Percentiles rank a stretch among this genome's conserved stretches.
phyloP scores from a whole-genome alignment of 108 stramenopile genomes.

The Cyclotella atomus region DNA sequence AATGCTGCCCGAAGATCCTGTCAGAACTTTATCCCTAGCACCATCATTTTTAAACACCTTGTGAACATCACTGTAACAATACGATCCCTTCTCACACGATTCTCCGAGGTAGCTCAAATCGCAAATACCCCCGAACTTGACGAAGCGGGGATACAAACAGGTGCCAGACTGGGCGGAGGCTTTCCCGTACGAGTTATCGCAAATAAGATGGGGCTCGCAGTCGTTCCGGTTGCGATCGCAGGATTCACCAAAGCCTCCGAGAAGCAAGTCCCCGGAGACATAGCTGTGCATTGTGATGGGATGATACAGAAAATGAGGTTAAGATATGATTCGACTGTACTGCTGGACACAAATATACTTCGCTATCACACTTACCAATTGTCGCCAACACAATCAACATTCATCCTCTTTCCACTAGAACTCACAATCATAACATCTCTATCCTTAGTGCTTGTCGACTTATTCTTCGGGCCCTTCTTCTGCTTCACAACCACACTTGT shows the following conservation, averaged over 20 bases:
- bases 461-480: slow-evolving; percentile 11
- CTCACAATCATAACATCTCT: slow-evolving; percentile 22
- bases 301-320: neutral
- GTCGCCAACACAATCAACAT: slow-evolving; percentile 16
- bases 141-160: slow-evolving; percentile 12
- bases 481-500: slow-evolving; percentile 21
- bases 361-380: slow-evolving; percentile 10
- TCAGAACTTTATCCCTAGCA: neutral
- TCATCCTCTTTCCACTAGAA: neutral
- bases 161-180: neutral
- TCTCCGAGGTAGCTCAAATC: neutral
- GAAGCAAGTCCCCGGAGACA: slow-evolving; percentile 14
- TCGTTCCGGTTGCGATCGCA: neutral
- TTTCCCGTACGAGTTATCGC: neutral
- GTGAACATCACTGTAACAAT: slow-evolving; percentile 1
- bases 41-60: neutral
- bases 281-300: neutral
- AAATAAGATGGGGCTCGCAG: neutral
- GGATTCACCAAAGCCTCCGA: slow-evolving; percentile 10
- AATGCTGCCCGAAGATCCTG: slow-evolving; percentile 5
- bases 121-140: neutral
- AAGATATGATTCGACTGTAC: neutral
- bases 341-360: neutral
- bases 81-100: neutral
- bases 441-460: slow-evolving; percentile 8